Conservation (phyloP, 2,329 filamentous ascomycete species). For the Pseudocercospora macadamiae region DNA sequence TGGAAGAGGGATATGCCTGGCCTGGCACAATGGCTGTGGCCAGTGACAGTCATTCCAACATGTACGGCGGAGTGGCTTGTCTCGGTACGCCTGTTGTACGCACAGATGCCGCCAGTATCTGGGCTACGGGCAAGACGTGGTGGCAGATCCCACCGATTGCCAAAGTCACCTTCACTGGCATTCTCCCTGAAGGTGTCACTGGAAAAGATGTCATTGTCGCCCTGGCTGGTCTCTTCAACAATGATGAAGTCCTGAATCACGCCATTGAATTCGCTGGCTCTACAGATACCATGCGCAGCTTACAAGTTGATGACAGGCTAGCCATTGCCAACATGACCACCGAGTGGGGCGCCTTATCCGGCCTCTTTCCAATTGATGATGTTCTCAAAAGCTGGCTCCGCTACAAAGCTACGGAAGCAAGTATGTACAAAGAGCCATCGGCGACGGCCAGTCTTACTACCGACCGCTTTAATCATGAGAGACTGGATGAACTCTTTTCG, state of each 20-base stretch:
- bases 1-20: constrained; percentile 84
- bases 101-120: constrained; percentile 85
- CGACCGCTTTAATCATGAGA: constrained; percentile 70
- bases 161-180: constrained; percentile 75
- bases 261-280: constrained; percentile 84
- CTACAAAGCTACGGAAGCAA: constrained; percentile 72
- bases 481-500: constrained; percentile 71
- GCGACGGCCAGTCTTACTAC: constrained; percentile 53
- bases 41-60: constrained; percentile 75
- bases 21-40: constrained; percentile 83
- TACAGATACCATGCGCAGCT: constrained; percentile 72
- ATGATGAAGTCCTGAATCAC: constrained; percentile 88
- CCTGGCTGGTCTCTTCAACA: constrained; percentile 82
- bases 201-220: constrained; percentile 95
- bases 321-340: constrained; percentile 81
- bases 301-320: constrained; percentile 73
- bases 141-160: constrained; percentile 86
- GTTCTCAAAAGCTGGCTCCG: constrained; percentile 74
- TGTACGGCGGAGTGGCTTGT: constrained; percentile 79
- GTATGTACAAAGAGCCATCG: constrained; percentile 59
- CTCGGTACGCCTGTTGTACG: constrained; percentile 81
- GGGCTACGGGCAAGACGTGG: constrained; percentile 82
- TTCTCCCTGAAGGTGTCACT: constrained; percentile 76
- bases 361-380: constrained; percentile 79
- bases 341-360: constrained; percentile 75